These are phyloP conservation scores for Tagetes patula DNA, from an alignment of 129 eudicot genomes.

Conservation along the genomic window DNA sequence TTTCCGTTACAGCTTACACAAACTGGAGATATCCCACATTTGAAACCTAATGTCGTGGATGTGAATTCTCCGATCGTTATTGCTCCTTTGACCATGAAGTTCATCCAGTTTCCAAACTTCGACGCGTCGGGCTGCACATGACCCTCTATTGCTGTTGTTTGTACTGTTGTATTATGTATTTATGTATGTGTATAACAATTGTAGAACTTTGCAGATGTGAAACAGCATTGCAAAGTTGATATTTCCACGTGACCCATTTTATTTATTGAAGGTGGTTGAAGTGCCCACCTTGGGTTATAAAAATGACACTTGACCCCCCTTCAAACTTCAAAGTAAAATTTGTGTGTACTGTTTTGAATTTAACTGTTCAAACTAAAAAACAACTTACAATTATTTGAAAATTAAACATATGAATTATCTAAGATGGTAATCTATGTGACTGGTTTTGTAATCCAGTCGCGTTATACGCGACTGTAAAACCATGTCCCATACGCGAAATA, in stretches of 20 bases:
- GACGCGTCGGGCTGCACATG: slow-evolving; percentile 59
- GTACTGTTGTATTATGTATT: neutral
- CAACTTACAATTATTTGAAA: neutral
- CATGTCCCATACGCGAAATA: neutral
- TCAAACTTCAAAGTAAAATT: neutral
- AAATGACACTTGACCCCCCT: slow-evolving; percentile 31
- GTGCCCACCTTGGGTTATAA: slow-evolving; percentile 33
- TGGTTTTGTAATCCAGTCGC: neutral
- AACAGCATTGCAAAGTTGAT: slow-evolving; percentile 31
- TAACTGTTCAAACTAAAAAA: neutral
- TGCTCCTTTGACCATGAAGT: slow-evolving; percentile 68
- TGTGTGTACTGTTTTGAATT: neutral
- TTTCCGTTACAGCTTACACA: slow-evolving; percentile 47
- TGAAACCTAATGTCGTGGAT: slow-evolving; percentile 46
- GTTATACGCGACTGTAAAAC: too few relatives aligned
- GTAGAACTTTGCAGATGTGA: slow-evolving; percentile 31
- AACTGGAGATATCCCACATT: slow-evolving; percentile 53
- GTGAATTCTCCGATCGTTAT: slow-evolving; percentile 46
- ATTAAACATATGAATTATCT: neutral
- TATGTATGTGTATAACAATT: slow-evolving; percentile 28
- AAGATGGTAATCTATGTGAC: neutral
- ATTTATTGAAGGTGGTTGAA: slow-evolving; percentile 20
- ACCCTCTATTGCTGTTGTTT: slow-evolving; percentile 9
- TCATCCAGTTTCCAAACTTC: slow-evolving; percentile 69
- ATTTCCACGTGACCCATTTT: slow-evolving; percentile 19